Evolutionary conservation across 2,329 filamentous ascomycete species (phyloP).

Genomic region (Cadophora sp.): DNA sequence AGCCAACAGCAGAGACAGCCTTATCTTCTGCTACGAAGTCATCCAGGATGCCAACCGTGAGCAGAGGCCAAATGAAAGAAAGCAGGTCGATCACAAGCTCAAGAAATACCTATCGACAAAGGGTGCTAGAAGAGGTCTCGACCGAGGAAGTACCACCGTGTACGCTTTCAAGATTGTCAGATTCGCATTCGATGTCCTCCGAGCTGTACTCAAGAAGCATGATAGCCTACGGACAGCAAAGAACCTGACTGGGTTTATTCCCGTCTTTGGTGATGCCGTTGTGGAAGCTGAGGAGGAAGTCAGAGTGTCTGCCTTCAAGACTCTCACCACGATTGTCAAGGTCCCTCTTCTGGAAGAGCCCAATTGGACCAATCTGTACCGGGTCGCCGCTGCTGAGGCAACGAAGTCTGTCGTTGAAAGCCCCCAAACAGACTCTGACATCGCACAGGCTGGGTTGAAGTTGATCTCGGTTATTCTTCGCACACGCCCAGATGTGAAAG

Average conservation of each 20-base stretch:
- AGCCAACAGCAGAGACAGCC: conserved; percentile 77
- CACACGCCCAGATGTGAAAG: conserved; percentile 75
- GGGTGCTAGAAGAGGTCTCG: conserved; percentile 75
- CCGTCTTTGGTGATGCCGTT: conserved; percentile 86
- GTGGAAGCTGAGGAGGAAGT: conserved; percentile 89
- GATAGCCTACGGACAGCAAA: conserved; percentile 78
- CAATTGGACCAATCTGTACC: conserved; percentile 64
- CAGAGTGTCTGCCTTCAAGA: conserved; percentile 83
- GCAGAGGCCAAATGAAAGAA: conserved; percentile 57
- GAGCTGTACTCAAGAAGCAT: conserved; percentile 85
- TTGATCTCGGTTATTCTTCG: conserved; percentile 84
- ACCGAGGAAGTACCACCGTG: conserved; percentile 75
- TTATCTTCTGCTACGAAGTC: conserved; percentile 96
- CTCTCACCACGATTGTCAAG: conserved; percentile 85
- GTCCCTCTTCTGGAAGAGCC: conserved; percentile 77
- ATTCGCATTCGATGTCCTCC: conserved; percentile 87
- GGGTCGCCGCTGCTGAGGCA: conserved; percentile 85
- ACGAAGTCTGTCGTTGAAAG: conserved; percentile 80
- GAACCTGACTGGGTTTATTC: conserved; percentile 86
- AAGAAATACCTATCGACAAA: conserved; percentile 83
- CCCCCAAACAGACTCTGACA: conserved; percentile 79
- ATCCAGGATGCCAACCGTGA: conserved; percentile 84
- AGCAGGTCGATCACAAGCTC: conserved; percentile 66
- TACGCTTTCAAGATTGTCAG: conserved; percentile 87
- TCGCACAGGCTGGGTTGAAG: conserved; percentile 88